Percentiles rank a stretch among this genome's conserved stretches.
Conservation (phyloP, 257 asterid genomes). For the Solanum verrucosum region DNA sequence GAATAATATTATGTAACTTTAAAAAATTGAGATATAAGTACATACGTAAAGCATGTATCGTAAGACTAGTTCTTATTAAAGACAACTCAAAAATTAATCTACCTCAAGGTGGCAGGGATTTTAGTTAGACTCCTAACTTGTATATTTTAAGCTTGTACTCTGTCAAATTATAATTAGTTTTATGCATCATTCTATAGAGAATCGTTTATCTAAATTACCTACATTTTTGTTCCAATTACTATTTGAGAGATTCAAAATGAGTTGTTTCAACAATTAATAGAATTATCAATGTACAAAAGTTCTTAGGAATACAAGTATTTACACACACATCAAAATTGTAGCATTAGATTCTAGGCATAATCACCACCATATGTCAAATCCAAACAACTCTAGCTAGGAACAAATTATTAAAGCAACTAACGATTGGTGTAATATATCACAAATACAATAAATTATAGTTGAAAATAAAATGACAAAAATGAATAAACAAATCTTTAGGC, state of each 20-base stretch:
- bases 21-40: no score
- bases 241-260: background rate
- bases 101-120: background rate
- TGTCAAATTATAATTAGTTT: background rate
- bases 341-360: background rate
- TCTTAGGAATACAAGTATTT: background rate
- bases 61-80: no score
- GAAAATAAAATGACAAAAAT: no score
- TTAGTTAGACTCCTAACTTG: background rate
- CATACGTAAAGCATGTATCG: no score
- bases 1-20: no score
- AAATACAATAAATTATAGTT: no score
- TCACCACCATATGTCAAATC: background rate
- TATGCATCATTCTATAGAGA: background rate
- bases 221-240: background rate
- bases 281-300: background rate
- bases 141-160: background rate
- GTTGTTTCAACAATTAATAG: background rate
- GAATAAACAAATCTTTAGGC: no score
- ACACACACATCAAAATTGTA: background rate
- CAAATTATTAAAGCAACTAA: background rate
- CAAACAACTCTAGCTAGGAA: background rate
- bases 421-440: no score
- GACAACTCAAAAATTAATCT: background rate
- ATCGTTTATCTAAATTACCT: background rate